Evolutionary conservation across 2,329 filamentous ascomycete species (phyloP).

Genomic region (Nemania serpens): DNA sequence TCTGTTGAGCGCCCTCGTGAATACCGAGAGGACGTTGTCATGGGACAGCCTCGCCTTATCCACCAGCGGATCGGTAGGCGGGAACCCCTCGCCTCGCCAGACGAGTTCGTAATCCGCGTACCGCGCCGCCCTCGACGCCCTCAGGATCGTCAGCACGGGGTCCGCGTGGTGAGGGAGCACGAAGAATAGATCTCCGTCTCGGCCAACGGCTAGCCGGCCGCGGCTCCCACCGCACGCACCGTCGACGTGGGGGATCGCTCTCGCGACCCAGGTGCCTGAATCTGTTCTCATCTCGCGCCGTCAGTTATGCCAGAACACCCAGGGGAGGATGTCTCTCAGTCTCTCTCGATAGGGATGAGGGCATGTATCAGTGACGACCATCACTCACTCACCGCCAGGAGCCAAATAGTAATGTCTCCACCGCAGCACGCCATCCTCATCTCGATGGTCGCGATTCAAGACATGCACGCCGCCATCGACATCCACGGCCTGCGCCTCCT

Average conservation of each 20-base stretch:
- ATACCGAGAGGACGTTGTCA: slow-evolving; percentile 45
- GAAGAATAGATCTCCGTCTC: slow-evolving; percentile 44
- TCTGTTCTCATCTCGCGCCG: not conserved
- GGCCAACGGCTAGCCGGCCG: slow-evolving; percentile 44
- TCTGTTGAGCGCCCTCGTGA: slow-evolving; percentile 35
- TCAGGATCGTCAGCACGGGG: slow-evolving; percentile 41
- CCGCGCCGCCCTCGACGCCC: slow-evolving; percentile 34
- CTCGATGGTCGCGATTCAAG: slow-evolving; percentile 50
- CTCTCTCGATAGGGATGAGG: no score
- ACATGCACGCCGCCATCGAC: slow-evolving; percentile 52
- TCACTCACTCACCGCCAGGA: slow-evolving; percentile 39
- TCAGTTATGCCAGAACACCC: not conserved
- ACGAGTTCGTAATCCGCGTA: slow-evolving; percentile 44
- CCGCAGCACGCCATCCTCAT: slow-evolving; percentile 36
- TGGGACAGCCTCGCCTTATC: slow-evolving; percentile 44
- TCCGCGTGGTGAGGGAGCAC: slow-evolving; percentile 44
- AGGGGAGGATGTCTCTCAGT: no score
- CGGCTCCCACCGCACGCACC: slow-evolving; percentile 42
- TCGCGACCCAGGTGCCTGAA: slow-evolving; percentile 43
- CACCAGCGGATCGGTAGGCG: slow-evolving; percentile 47
- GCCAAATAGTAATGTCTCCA: slow-evolving; percentile 50
- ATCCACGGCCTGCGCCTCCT: slow-evolving; percentile 55
- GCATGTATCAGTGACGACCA: slow-evolving; percentile 6
- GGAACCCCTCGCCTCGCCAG: slow-evolving; percentile 43
- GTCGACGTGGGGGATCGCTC: slow-evolving; percentile 39